A percentile compares a stretch with the other conserved stretches of the same genome.
phyloP scores from a whole-genome alignment of 2,329 filamentous ascomycete genomes.

The Dactylellina sp. region DNA sequence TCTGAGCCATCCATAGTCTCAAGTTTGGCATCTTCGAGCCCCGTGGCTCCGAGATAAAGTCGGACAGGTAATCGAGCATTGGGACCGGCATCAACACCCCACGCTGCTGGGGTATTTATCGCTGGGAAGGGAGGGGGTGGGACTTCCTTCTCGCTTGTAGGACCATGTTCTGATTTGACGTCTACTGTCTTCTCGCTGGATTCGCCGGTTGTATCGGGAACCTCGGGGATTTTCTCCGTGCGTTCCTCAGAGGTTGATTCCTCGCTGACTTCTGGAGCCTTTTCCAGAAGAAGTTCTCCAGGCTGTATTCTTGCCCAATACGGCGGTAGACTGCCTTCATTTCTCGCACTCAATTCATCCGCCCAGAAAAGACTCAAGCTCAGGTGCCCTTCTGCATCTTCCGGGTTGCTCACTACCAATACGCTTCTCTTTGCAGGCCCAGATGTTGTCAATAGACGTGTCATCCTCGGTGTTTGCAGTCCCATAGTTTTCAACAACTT shows the following conservation, averaged over 20 bases:
- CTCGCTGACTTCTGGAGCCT: slow-evolving; percentile 60
- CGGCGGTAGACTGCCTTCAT: slow-evolving; percentile 69
- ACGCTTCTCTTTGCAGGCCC: slow-evolving; percentile 67
- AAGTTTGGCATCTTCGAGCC: slow-evolving; percentile 43
- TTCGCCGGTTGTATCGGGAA: slow-evolving; percentile 39
- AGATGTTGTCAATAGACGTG: slow-evolving; percentile 69
- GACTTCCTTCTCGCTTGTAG: slow-evolving; percentile 16
- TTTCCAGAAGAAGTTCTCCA: slow-evolving; percentile 55
- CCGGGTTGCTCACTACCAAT: slow-evolving; percentile 69
- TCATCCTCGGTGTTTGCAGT: slow-evolving; percentile 72
- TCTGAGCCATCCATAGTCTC: slow-evolving; percentile 54
- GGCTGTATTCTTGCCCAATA: slow-evolving; percentile 67
- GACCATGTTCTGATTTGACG: slow-evolving; percentile 11
- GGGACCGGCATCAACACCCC: slow-evolving; percentile 23
- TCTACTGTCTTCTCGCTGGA: slow-evolving; percentile 28
- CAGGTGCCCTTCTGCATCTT: slow-evolving; percentile 73
- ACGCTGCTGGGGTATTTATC: slow-evolving; percentile 40
- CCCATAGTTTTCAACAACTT: slow-evolving; percentile 70
- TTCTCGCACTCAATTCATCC: slow-evolving; percentile 69
- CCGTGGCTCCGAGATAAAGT: slow-evolving; percentile 40
- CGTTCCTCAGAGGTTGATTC: slow-evolving; percentile 11
- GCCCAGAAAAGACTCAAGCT: slow-evolving; percentile 72
- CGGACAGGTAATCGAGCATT: slow-evolving; percentile 45
- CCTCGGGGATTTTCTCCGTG: slow-evolving; percentile 15
- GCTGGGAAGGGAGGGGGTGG: slow-evolving; percentile 48